Conservation (phyloP, 2,329 filamentous ascomycete species). For the Colletotrichum sp. region DNA sequence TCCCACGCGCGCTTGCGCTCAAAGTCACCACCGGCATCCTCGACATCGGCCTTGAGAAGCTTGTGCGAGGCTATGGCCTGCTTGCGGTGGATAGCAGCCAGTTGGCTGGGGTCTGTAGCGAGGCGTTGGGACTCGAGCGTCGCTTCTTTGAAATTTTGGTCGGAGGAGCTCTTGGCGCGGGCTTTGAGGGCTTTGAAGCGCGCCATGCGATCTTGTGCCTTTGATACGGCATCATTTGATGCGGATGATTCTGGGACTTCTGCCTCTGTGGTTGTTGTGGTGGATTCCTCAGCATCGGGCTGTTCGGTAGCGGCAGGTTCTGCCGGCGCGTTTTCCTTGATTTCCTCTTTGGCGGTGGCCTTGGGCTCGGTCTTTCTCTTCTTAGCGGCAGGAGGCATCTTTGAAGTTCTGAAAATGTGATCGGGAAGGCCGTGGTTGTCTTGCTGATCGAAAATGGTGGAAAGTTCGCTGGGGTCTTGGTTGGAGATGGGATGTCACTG, state of each 20-base stretch:
- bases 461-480: neutral
- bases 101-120: constrained; percentile 76
- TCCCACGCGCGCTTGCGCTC: constrained; percentile 99
- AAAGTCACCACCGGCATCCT: constrained; percentile 87
- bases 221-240: constrained; percentile 37
- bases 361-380: constrained; percentile 46
- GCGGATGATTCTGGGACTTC: constrained; percentile 15
- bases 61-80: constrained; percentile 91
- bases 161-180: constrained; percentile 74
- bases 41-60: constrained; percentile 88
- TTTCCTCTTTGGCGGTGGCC: constrained; percentile 22
- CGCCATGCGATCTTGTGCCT: constrained; percentile 72
- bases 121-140: constrained; percentile 82
- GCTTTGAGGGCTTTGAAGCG: constrained; percentile 89
- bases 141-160: constrained; percentile 83
- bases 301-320: constrained; percentile 22
- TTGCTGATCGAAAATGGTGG: neutral
- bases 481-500: neutral
- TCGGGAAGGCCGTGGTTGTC: neutral
- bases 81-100: constrained; percentile 81
- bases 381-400: constrained; percentile 49
- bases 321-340: constrained; percentile 1
- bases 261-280: constrained; percentile 26
- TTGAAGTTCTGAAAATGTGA: neutral
- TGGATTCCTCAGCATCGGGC: constrained; percentile 12